Percentiles rank a stretch among this genome's conserved stretches.
Evolutionary conservation across 2,329 filamentous ascomycete species (phyloP).

Genomic region (Claviceps capensis): DNA sequence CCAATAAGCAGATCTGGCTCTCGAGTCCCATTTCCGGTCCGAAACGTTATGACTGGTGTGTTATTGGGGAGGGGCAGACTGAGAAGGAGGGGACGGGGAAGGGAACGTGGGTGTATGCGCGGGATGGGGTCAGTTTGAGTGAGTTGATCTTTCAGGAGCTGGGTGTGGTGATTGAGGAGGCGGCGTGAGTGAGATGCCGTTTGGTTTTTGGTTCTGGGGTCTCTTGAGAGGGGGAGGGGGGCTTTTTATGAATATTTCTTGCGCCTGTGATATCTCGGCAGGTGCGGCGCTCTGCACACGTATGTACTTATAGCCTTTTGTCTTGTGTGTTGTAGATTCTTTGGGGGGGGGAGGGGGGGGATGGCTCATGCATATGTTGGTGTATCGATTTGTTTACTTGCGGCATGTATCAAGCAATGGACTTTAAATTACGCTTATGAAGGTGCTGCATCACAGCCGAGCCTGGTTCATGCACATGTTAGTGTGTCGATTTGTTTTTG

Average conservation of each 20-base stretch:
- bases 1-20: slow-evolving; percentile 96
- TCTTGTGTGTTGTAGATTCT: no score
- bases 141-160: slow-evolving; percentile 65
- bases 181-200: slow-evolving; percentile 1
- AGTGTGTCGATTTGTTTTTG: not conserved
- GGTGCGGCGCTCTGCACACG: no score
- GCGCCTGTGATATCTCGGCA: no score
- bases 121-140: slow-evolving; percentile 66
- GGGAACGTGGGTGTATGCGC: slow-evolving; percentile 76
- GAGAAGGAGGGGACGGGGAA: slow-evolving; percentile 64
- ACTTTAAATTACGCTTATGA: no score
- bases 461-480: not conserved
- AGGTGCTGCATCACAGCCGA: not conserved
- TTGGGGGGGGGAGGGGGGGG: no score
- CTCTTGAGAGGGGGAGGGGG: not conserved
- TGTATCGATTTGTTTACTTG: no score
- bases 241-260: not conserved
- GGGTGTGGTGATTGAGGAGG: slow-evolving; percentile 43
- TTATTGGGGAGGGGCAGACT: slow-evolving; percentile 52
- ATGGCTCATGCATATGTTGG: no score
- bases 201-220: not conserved
- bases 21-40: slow-evolving; percentile 83
- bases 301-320: no score
- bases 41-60: slow-evolving; percentile 86
- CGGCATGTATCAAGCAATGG: no score